phyloP scores from a whole-genome alignment of 2,329 filamentous ascomycete genomes.

The Fusarium oxysporum region DNA sequence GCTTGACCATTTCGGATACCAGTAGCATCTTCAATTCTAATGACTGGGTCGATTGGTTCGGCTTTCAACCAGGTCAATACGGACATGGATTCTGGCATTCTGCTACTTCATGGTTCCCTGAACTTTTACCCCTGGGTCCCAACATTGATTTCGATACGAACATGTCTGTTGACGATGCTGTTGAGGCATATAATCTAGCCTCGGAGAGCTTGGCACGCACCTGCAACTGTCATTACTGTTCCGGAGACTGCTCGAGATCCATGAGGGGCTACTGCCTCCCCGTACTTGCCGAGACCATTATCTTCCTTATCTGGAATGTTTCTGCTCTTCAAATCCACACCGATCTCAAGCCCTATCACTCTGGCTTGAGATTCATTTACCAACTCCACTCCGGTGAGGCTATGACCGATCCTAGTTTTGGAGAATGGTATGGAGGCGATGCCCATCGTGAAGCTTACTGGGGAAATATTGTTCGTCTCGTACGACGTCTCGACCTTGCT shows the following conservation, averaged over 20 bases:
- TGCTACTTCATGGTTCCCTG: accelerated
- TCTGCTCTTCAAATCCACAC: background rate
- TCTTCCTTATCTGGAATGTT: background rate
- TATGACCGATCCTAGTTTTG: accelerated
- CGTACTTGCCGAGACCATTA: background rate
- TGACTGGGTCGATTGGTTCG: background rate
- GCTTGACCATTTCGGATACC: accelerated
- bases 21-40: accelerated
- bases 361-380: background rate
- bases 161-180: accelerated
- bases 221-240: background rate
- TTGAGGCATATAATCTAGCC: accelerated
- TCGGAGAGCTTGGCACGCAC: accelerated
- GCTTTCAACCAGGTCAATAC: background rate
- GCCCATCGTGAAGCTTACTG: accelerated
- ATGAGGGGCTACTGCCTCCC: accelerated
- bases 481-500: background rate
- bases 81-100: accelerated
- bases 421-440: background rate
- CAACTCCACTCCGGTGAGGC: accelerated
- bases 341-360: background rate
- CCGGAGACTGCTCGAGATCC: accelerated
- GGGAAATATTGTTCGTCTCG: background rate
- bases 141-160: accelerated
- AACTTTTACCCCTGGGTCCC: accelerated